phyloP scores from a whole-genome alignment of 306 rosid genomes.

The Malus fusca region DNA sequence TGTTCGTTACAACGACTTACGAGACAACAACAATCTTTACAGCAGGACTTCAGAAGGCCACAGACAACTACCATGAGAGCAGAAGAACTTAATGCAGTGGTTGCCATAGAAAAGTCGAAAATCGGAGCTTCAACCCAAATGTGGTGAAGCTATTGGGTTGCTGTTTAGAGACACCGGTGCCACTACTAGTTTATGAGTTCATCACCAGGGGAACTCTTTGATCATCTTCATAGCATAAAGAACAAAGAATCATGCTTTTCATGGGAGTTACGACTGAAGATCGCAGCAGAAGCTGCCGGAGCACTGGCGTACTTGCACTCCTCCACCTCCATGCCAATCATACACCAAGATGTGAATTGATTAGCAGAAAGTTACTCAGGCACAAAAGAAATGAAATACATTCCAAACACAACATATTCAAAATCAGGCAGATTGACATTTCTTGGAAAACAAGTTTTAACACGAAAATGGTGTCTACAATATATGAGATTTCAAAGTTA shows the following conservation, averaged over 20 bases:
- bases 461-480: neutral
- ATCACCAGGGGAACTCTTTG: constrained; percentile 9
- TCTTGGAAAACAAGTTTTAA: neutral
- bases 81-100: neutral
- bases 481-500: neutral
- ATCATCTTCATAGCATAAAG: constrained; percentile 2
- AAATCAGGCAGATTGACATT: neutral
- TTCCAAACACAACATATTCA: neutral
- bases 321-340: constrained; percentile 7
- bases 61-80: neutral
- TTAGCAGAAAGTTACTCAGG: no score
- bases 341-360: constrained; percentile 16
- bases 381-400: neutral
- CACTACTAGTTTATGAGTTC: neutral
- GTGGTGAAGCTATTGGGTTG: neutral
- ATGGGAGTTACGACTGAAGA: constrained; percentile 18
- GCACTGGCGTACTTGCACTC: constrained; percentile 20
- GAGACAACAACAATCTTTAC: neutral
- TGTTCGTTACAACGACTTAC: neutral
- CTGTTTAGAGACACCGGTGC: no score
- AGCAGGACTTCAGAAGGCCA: constrained; percentile 1
- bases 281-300: constrained; percentile 21
- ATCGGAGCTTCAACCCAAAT: neutral
- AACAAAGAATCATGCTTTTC: neutral
- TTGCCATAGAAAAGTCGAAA: constrained; percentile 21